Conservation (phyloP, 2,329 filamentous ascomycete species). For the Didymella glomerata region DNA sequence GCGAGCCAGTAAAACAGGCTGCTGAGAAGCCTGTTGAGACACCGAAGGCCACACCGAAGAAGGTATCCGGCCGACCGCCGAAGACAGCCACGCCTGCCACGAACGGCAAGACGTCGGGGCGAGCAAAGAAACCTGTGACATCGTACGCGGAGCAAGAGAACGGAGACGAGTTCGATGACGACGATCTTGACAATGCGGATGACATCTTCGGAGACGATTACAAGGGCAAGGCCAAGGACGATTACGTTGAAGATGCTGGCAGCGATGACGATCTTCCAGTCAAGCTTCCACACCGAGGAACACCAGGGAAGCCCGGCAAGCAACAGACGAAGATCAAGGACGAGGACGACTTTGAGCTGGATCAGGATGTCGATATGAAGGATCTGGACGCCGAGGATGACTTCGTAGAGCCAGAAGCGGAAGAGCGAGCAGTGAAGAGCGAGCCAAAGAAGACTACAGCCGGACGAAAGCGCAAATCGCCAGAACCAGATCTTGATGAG, state of each 20-base stretch:
- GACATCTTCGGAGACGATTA: constrained; percentile 83
- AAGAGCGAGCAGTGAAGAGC: constrained; percentile 51
- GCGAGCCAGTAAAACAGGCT: constrained; percentile 51
- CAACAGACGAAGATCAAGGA: constrained; percentile 57
- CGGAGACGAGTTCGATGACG: constrained; percentile 59
- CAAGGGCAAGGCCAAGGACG: constrained; percentile 69
- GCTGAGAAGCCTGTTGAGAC: constrained; percentile 37
- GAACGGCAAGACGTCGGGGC: constrained; percentile 49
- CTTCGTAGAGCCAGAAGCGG: constrained; percentile 55
- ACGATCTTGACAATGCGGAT: constrained; percentile 67
- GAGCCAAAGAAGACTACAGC: constrained; percentile 51
- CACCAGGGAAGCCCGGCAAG: constrained; percentile 53
- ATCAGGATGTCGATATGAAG: constrained; percentile 63
- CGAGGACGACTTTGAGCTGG: constrained; percentile 53
- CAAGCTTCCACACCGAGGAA: constrained; percentile 44
- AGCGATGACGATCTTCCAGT: constrained; percentile 44
- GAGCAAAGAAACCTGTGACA: constrained; percentile 55
- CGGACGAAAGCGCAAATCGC: constrained; percentile 65
- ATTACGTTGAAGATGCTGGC: constrained; percentile 68
- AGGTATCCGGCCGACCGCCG: constrained; percentile 42
- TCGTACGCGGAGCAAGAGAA: constrained; percentile 67
- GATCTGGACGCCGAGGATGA: constrained; percentile 58
- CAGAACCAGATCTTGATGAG: constrained; percentile 60
- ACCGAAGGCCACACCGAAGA: constrained; percentile 49
- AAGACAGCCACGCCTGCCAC: constrained; percentile 48